A percentile compares a stretch with the other conserved stretches of the same genome.
phyloP scores from a whole-genome alignment of 768 basidiomycete genomes.

The Cystoderma amianthinum region DNA sequence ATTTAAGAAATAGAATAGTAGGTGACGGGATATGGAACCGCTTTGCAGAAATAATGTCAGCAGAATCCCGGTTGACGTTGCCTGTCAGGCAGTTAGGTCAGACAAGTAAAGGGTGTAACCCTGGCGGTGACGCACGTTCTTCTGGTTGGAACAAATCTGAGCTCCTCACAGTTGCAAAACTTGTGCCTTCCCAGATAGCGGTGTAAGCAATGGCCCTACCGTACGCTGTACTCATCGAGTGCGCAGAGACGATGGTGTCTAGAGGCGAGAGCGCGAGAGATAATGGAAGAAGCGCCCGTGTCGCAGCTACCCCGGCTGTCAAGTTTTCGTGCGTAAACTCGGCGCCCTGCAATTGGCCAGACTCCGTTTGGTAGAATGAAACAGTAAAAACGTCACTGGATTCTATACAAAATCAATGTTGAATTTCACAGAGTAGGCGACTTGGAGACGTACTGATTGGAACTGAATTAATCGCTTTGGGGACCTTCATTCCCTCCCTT shows the following conservation, averaged over 20 bases:
- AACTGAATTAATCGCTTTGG: slow-evolving; percentile 34
- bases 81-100: slow-evolving; percentile 6
- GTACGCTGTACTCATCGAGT: slow-evolving; percentile 67
- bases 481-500: slow-evolving; percentile 48
- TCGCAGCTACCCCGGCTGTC: slow-evolving; percentile 83
- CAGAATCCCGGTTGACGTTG: slow-evolving; percentile 22
- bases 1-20: slow-evolving; percentile 70
- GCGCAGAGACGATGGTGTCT: slow-evolving; percentile 74
- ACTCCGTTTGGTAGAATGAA: slow-evolving; percentile 49
- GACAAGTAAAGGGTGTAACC: background rate
- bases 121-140: slow-evolving; percentile 40
- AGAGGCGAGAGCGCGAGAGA: slow-evolving; percentile 59
- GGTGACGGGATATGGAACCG: slow-evolving; percentile 62
- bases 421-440: too few species aligned
- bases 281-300: slow-evolving; percentile 69
- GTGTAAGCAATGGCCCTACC: slow-evolving; percentile 79
- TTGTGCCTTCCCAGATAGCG: slow-evolving; percentile 67
- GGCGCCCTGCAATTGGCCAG: slow-evolving; percentile 50
- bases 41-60: slow-evolving; percentile 40
- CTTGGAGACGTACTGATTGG: too few species aligned
- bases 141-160: slow-evolving; percentile 41
- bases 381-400: slow-evolving; percentile 62
- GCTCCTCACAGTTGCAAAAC: slow-evolving; percentile 61
- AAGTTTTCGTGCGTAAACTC: slow-evolving; percentile 80
- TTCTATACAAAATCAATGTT: slow-evolving; percentile 25